Percentiles rank a stretch among this genome's conserved stretches.
Evolutionary conservation across 108 stramenopile genomes (phyloP).

Genomic region (Cyclotella cryptica): DNA sequence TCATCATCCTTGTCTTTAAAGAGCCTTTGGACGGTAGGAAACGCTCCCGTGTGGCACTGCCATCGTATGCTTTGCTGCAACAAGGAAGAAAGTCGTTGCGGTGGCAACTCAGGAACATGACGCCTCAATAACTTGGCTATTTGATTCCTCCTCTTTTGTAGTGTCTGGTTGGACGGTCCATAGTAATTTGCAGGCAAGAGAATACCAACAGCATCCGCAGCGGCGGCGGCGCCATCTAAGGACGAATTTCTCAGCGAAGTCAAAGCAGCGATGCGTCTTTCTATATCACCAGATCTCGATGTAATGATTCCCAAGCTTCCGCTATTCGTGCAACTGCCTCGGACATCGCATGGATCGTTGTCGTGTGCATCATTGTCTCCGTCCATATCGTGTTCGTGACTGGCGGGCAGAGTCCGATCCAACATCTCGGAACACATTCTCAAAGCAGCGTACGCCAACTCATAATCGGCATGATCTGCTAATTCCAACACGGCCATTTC

Average conservation of each 20-base stretch:
- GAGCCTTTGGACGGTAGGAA: slow-evolving; percentile 60
- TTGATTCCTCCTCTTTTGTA: slow-evolving; percentile 70
- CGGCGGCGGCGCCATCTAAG: slow-evolving; percentile 6
- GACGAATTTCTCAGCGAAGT: slow-evolving; percentile 45
- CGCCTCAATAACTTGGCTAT: slow-evolving; percentile 65
- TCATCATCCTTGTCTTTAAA: slow-evolving; percentile 35
- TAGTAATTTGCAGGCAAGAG: slow-evolving; percentile 60
- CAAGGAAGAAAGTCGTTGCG: slow-evolving; percentile 78
- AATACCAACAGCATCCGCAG: background rate
- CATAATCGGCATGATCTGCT: slow-evolving; percentile 54
- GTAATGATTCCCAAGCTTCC: slow-evolving; percentile 35
- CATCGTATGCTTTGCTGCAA: slow-evolving; percentile 93
- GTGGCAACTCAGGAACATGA: slow-evolving; percentile 70
- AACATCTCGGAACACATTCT: slow-evolving; percentile 46
- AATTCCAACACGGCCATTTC: slow-evolving; percentile 71
- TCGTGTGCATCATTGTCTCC: slow-evolving; percentile 3
- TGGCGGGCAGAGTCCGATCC: slow-evolving; percentile 20
- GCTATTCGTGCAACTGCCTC: background rate
- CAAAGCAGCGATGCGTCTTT: slow-evolving; percentile 72
- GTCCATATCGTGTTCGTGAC: slow-evolving; percentile 27
- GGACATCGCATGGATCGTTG: background rate
- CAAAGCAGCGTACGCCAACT: slow-evolving; percentile 59
- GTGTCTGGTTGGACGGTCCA: slow-evolving; percentile 38
- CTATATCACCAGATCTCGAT: slow-evolving; percentile 55
- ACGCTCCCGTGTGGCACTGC: slow-evolving; percentile 77